phyloP scores from a whole-genome alignment of 805 yeast genomes.

The Komagataella kurtzmanii region DNA sequence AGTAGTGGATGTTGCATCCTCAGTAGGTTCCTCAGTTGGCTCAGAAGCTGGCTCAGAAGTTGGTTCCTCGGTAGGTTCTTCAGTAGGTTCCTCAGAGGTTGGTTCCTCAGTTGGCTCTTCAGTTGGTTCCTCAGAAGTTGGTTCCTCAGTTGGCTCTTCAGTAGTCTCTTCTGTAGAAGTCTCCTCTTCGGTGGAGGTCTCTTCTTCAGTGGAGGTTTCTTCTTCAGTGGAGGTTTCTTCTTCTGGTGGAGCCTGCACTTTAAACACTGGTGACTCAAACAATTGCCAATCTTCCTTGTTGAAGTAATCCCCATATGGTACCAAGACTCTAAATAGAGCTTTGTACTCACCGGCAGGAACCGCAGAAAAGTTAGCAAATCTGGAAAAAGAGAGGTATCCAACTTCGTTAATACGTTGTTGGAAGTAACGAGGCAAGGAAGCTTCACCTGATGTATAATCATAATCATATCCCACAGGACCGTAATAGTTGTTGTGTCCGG shows the following conservation, averaged over 20 bases:
- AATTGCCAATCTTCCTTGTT: conserved; percentile 5
- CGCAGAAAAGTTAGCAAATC: neutral
- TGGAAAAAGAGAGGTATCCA: conserved; percentile 1
- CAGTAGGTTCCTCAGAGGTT: neutral
- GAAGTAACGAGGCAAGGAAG: neutral
- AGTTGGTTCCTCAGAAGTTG: neutral
- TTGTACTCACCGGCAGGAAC: conserved; percentile 5
- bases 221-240: neutral
- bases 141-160: neutral
- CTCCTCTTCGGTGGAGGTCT: neutral
- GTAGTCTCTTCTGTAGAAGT: neutral
- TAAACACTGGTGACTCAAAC: conserved; percentile 3
- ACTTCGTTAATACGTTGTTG: neutral
- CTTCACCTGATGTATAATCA: neutral
- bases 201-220: too few relatives aligned
- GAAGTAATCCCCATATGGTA: conserved; percentile 4
- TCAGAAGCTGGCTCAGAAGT: neutral
- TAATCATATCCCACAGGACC: neutral
- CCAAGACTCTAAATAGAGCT: conserved; percentile 3
- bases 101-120: neutral
- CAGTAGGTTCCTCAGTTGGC: neutral
- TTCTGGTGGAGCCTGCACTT: neutral
- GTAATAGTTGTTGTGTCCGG: neutral
- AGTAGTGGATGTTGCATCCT: neutral
- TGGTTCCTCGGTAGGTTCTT: neutral